phyloP scores from a whole-genome alignment of 208 protist genomes.

The Borovskyia barvae region DNA sequence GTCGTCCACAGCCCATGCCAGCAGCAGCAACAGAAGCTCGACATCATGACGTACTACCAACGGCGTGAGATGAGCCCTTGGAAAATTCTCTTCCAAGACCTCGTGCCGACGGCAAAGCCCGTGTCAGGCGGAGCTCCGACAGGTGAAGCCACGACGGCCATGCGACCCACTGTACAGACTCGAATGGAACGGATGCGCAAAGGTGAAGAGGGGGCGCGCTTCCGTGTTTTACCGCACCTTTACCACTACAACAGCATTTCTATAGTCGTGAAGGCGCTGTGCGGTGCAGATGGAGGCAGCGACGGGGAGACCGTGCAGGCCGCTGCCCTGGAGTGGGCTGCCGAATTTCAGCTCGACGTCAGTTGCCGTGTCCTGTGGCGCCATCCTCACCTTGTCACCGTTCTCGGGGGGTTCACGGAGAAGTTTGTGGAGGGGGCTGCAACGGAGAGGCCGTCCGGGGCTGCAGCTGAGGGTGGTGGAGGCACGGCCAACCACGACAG shows the following conservation, averaged over 20 bases:
- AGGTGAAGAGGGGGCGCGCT: not conserved
- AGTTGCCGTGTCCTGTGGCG: slow-evolving; percentile 49
- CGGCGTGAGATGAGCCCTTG: slow-evolving; percentile 41
- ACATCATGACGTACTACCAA: slow-evolving; percentile 39
- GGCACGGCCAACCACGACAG: not conserved
- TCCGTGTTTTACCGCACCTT: slow-evolving; percentile 17
- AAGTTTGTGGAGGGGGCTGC: slow-evolving; percentile 19
- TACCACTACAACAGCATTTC: slow-evolving; percentile 15
- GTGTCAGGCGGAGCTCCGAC: not conserved
- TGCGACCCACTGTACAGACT: no score
- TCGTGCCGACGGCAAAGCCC: slow-evolving; percentile 11
- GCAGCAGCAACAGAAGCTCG: slow-evolving; percentile 9
- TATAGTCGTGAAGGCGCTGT: slow-evolving; percentile 22
- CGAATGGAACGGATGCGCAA: no score
- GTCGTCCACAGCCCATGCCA: not conserved
- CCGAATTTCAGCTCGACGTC: slow-evolving; percentile 64
- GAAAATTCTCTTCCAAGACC: slow-evolving; percentile 42
- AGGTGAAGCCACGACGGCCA: not conserved
- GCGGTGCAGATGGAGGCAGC: not conserved
- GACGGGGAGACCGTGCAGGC: slow-evolving; percentile 6
- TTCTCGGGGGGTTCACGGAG: slow-evolving; percentile 66
- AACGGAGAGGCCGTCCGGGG: not conserved
- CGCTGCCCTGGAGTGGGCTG: slow-evolving; percentile 19
- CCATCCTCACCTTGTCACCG: slow-evolving; percentile 56
- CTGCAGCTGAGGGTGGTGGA: not conserved